Evolutionary conservation across 2,329 filamentous ascomycete genomes (phyloP), one percentile per base, ranked within the genome.

Genomic region (Fusarium sp.): DNA sequence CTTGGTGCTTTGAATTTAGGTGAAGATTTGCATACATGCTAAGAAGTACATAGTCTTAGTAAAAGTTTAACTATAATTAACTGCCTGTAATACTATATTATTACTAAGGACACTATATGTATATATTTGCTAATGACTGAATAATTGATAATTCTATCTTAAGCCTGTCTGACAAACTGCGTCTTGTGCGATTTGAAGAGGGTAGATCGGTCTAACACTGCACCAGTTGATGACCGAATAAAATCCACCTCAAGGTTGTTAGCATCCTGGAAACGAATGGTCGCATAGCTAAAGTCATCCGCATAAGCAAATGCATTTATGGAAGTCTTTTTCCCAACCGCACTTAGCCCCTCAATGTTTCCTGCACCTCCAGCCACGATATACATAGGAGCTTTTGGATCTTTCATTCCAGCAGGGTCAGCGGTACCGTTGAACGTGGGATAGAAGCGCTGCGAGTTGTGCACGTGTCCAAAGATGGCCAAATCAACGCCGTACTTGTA

Each of bases 241-340:
- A 68, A 68, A 15, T 65, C 53, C 5, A 69, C 52, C 11, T 69
- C 40, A 1, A 68, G 11, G 3, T 51, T 68, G 1, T 60, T 20
- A 2, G 48, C 65, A 41, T 68, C 65, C 5, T 48, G 15, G 13
- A 68, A 60, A 2, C 47, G 47, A 20, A 68, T 69, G 6, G 53
- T 68, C 3, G 65, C 65, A 12, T 68, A 68, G 11, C 65, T 65
- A 11, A 68, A 68, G 6, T 69, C 65, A 11, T 68, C 65, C 0
- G 65, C 65, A 47, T 69, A 68, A 1, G 65, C 65, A 45, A 68
- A 65, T 3, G 53, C 65, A n/a, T 69, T 68, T 1, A 18, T n/a
- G 0, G 52, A 6, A 7, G n/a, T 20, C 15, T 51, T 68, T 5
- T 46, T 65, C 0, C 65, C 65, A 0, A 68, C 48, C 1, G 44